A percentile compares a stretch with the other conserved stretches of the same genome.
Evolutionary conservation across 2,329 filamentous ascomycete species (phyloP).

Genomic region (Fusarium sp.): DNA sequence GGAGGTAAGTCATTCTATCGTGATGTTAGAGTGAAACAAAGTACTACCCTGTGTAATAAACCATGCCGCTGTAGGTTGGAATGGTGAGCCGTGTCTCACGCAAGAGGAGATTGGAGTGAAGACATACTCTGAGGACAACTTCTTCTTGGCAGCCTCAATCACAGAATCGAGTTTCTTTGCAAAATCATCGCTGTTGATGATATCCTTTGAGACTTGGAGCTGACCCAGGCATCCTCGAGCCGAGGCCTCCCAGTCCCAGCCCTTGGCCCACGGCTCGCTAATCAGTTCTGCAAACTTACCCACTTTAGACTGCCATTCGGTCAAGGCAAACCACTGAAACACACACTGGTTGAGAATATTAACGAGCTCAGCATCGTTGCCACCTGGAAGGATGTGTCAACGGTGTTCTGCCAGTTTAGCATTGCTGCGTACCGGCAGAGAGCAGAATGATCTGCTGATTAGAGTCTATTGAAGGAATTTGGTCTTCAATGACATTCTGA

Average conservation of each 20-base stretch:
- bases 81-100: not conserved
- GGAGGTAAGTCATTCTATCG: too few species aligned
- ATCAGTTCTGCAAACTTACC: conserved; percentile 10
- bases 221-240: conserved; percentile 9
- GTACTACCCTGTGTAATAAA: conserved; percentile 26
- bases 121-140: conserved; percentile 1
- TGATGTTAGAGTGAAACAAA: too few species aligned
- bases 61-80: conserved; percentile 6
- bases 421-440: conserved; percentile 16
- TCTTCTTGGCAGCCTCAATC: conserved; percentile 18
- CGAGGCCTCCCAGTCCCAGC: conserved; percentile 8
- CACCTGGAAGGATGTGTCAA: not conserved
- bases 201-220: conserved; percentile 2
- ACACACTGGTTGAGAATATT: conserved; percentile 23
- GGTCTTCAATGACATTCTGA: conserved; percentile 24
- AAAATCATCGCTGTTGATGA: conserved; percentile 12
- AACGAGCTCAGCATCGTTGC: conserved; percentile 23
- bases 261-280: conserved; percentile 10
- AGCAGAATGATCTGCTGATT: conserved; percentile 26
- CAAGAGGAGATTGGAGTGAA: too few species aligned
- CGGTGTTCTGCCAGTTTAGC: too few species aligned
- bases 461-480: conserved; percentile 22
- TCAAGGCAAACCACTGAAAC: conserved; percentile 22
- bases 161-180: not conserved
- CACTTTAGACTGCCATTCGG: not conserved